These are phyloP conservation scores for Chenopodium suecicum DNA, from an alignment of 148 eudicot genomes.

Conservation along the genomic window DNA sequence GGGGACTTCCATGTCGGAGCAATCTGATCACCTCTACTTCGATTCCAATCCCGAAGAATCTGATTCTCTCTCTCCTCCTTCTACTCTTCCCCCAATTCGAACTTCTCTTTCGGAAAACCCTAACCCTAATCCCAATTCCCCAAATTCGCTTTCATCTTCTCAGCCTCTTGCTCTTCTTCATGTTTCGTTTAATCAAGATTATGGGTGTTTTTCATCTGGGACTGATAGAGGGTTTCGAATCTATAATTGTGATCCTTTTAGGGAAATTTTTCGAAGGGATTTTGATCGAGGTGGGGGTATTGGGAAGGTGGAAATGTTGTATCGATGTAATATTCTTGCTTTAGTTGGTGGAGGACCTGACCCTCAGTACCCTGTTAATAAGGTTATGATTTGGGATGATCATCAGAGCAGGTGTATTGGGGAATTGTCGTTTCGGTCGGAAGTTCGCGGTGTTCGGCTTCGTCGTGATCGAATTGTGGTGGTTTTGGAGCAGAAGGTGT, in stretches of 20 bases:
- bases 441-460: constrained; percentile 73
- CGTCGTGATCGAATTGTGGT: constrained; percentile 73
- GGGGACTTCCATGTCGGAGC: constrained; percentile 31
- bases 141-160: constrained; percentile 11
- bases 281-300: constrained; percentile 72
- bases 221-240: constrained; percentile 76
- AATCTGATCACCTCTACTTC: constrained; percentile 28
- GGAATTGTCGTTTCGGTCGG: constrained; percentile 79
- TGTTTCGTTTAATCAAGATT: constrained; percentile 70
- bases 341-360: constrained; percentile 88
- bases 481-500: constrained; percentile 77
- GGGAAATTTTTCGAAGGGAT: constrained; percentile 82
- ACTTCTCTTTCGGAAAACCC: constrained; percentile 27
- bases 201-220: constrained; percentile 77
- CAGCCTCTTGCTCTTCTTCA: constrained; percentile 48
- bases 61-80: constrained; percentile 18
- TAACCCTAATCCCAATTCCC: constrained; percentile 31
- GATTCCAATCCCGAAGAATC: constrained; percentile 12
- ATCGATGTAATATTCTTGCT: constrained; percentile 80
- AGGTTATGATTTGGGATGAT: constrained; percentile 95
- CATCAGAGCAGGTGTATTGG: constrained; percentile 86
- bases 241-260: constrained; percentile 83
- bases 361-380: constrained; percentile 77
- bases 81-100: constrained; percentile 29
- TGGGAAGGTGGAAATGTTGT: constrained; percentile 80